These are phyloP conservation scores for Mycena leptocephala DNA, from an alignment of 768 basidiomycete species.

Conservation along the genomic window DNA sequence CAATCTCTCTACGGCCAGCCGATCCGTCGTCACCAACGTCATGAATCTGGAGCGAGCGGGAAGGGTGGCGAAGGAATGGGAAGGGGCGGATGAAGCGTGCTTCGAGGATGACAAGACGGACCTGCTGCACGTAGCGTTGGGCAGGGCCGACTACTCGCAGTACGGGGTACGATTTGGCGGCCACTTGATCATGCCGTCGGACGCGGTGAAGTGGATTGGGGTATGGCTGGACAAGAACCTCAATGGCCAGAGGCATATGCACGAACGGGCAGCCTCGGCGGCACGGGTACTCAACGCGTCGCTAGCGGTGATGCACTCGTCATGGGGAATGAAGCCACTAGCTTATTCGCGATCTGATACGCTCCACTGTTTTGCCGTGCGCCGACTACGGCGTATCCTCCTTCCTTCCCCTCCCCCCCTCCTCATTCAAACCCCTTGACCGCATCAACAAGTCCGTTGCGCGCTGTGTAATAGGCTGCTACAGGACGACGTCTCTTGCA, in stretches of 20 bases:
- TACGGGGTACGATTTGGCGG: neutral
- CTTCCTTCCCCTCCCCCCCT: neutral
- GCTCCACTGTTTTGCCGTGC: neutral
- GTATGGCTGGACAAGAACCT: neutral
- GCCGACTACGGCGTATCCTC: neutral
- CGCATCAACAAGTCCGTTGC: neutral
- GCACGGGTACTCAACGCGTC: neutral
- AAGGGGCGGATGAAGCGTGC: neutral
- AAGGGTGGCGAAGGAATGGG: neutral
- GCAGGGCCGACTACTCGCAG: neutral
- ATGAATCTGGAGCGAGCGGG: neutral
- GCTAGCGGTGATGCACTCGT: neutral
- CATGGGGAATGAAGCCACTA: neutral
- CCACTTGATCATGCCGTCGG: neutral
- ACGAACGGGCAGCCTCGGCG: neutral
- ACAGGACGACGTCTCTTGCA: neutral
- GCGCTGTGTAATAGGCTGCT: neutral
- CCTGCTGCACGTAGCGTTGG: neutral
- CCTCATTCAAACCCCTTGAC: neutral
- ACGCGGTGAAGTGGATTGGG: neutral
- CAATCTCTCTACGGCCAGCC: neutral
- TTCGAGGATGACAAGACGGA: slow-evolving; percentile 10
- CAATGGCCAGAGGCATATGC: neutral
- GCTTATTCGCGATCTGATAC: neutral
- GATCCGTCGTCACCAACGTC: neutral